A percentile compares a stretch with the other conserved stretches of the same genome.
Evolutionary conservation across 2,329 filamentous ascomycete genomes (phyloP).

Genomic region (Aureobasidium zeae): DNA sequence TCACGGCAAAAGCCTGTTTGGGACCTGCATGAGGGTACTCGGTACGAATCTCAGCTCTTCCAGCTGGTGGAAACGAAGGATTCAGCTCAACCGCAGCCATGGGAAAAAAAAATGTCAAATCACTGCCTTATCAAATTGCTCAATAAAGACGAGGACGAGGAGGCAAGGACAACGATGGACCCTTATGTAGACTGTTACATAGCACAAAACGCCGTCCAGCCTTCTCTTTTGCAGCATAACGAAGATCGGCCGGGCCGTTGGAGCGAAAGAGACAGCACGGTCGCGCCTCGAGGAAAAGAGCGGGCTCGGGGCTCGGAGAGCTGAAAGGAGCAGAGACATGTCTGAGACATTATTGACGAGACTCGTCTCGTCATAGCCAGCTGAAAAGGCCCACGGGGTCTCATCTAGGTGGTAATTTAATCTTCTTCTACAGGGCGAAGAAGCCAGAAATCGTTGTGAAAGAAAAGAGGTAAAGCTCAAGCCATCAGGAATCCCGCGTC

Average conservation of each 20-base stretch:
- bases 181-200: neutral
- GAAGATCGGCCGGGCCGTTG: constrained; percentile 15
- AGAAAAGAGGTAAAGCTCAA: no score
- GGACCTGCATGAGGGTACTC: constrained; percentile 13
- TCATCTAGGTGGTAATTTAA: neutral
- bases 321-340: no score
- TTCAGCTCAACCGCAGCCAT: no score
- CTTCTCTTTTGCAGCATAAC: neutral
- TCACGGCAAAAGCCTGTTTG: constrained; percentile 5
- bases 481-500: no score
- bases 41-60: no score
- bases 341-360: constrained; percentile 13
- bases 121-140: no score
- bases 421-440: constrained; percentile 12
- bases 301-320: neutral
- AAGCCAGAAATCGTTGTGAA: constrained; percentile 2
- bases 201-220: constrained; percentile 12
- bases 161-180: no score
- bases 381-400: neutral
- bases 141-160: no score
- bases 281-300: constrained; percentile 3
- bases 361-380: constrained; percentile 12
- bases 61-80: no score
- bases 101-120: neutral
- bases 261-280: constrained; percentile 10